Conservation (phyloP, 768 basidiomycete species). For the Termitomyces sp. region DNA sequence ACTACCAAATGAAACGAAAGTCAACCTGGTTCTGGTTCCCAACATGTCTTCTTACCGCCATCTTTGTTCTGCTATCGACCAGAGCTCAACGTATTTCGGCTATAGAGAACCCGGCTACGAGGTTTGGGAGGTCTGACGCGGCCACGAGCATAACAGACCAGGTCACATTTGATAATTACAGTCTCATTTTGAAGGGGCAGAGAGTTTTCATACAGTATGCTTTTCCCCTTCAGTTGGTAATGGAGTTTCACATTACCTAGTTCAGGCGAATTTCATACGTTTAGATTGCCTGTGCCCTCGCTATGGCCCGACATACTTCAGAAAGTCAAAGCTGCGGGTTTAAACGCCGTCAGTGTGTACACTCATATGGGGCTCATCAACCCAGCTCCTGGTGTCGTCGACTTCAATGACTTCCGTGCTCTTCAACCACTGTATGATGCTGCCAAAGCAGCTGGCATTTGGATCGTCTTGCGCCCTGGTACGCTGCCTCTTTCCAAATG, state of each 20-base stretch:
- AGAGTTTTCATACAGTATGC: conserved; percentile 67
- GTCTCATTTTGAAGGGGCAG: conserved; percentile 62
- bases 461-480: conserved; percentile 78
- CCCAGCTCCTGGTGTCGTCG: conserved; percentile 66
- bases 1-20: conserved; percentile 13
- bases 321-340: conserved; percentile 74
- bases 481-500: conserved; percentile 8
- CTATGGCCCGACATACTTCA: conserved; percentile 82
- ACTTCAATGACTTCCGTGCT: conserved; percentile 67
- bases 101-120: neutral
- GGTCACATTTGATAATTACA: conserved; percentile 61
- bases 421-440: conserved; percentile 70
- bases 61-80: conserved; percentile 20
- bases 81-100: conserved; percentile 4
- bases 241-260: conserved; percentile 25
- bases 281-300: conserved; percentile 72
- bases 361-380: conserved; percentile 77
- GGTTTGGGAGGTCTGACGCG: conserved; percentile 2
- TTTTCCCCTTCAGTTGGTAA: neutral
- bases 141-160: conserved; percentile 25
- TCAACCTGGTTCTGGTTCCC: conserved; percentile 22
- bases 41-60: conserved; percentile 19
- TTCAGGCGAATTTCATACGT: conserved; percentile 83
- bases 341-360: conserved; percentile 76
- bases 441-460: conserved; percentile 67